phyloP scores from a whole-genome alignment of 139 green algal species.

The Pleodorina starrii region DNA sequence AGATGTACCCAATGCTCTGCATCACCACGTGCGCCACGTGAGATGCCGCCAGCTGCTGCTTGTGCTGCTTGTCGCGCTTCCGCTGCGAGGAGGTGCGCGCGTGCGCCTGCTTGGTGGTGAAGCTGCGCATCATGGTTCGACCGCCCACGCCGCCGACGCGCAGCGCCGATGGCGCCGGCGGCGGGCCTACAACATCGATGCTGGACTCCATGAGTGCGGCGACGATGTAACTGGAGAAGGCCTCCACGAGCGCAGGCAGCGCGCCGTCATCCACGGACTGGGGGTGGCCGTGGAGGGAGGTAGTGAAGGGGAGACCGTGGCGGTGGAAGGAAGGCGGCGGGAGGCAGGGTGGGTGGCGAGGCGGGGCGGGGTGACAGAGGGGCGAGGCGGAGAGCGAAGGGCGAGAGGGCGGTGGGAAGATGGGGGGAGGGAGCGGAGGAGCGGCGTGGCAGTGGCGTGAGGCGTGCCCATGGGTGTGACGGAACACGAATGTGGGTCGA shows the following conservation, averaged over 20 bases:
- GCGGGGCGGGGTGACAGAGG: no score
- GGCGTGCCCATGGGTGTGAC: no score
- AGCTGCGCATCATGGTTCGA: no score
- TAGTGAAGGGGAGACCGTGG: neutral
- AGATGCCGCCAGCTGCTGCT: neutral
- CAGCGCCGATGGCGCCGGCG: neutral
- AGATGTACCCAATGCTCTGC: constrained; percentile 36
- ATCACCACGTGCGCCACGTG: neutral
- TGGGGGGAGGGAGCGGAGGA: no score
- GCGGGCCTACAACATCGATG: neutral
- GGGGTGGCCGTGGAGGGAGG: neutral
- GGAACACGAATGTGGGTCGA: no score
- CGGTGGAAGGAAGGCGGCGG: neutral
- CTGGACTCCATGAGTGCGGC: constrained; percentile 1
- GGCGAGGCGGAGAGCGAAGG: no score
- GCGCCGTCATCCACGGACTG: constrained; percentile 5
- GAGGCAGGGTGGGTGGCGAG: no score
- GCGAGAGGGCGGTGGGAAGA: no score
- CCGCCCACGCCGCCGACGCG: neutral
- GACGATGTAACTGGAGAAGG: constrained; percentile 4
- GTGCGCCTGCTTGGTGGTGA: neutral
- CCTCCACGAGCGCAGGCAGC: constrained; percentile 17
- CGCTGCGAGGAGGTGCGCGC: neutral
- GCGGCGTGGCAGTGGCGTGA: no score
- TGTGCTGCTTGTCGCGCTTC: constrained; percentile 15